Conservation (phyloP, 495 filamentous ascomycete genomes). For the Daldinia vernicosa region DNA sequence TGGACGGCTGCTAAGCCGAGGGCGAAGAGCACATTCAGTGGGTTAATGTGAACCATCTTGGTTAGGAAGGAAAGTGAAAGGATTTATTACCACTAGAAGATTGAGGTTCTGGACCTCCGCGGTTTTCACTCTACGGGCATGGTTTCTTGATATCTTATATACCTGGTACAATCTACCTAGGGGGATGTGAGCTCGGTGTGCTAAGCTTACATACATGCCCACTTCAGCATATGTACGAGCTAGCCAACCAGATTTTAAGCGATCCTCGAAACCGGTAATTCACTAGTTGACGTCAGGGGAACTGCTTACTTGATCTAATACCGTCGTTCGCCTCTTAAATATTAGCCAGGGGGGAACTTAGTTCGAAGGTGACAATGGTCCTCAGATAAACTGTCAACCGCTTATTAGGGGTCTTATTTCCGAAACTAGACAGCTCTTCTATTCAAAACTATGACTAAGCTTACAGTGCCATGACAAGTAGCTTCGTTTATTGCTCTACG, state of each 20-base stretch:
- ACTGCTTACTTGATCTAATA: background rate
- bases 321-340: background rate
- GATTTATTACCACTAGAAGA: background rate
- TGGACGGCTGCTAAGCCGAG: constrained; percentile 40
- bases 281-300: background rate
- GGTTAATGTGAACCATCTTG: constrained; percentile 25
- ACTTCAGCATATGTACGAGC: constrained; percentile 1
- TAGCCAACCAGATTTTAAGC: background rate
- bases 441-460: background rate
- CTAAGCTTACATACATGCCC: constrained; percentile 3
- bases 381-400: background rate
- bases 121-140: background rate
- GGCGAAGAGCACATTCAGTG: constrained; percentile 13
- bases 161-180: background rate
- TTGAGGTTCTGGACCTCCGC: background rate
- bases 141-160: background rate
- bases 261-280: background rate
- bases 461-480: background rate
- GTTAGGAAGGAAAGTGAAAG: too few species aligned
- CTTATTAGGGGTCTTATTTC: background rate
- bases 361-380: background rate
- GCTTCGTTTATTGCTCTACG: background rate
- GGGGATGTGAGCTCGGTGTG: background rate
- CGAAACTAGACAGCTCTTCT: background rate
- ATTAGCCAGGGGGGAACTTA: background rate